These are phyloP conservation scores for Aspergillus chevalieri DNA, from an alignment of 2,329 filamentous ascomycete genomes.

Conservation along the genomic window DNA sequence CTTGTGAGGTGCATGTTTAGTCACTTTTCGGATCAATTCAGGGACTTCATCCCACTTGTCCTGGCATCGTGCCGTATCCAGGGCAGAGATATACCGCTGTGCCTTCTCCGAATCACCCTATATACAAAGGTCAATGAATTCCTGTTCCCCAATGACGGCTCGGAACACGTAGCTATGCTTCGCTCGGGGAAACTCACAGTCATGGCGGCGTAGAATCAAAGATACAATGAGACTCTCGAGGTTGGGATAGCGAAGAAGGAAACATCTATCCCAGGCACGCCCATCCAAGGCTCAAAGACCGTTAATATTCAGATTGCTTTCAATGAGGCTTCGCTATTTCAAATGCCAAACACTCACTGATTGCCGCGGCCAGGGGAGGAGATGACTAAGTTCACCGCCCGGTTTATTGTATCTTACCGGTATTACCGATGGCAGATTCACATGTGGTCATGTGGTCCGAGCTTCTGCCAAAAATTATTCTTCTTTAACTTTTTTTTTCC, in stretches of 20 bases:
- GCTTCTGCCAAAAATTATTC: conserved; percentile 10
- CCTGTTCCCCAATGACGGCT: not conserved
- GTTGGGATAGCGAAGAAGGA: conserved; percentile 8
- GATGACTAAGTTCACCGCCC: conserved; percentile 3
- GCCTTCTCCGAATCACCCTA: conserved; percentile 65
- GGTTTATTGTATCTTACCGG: conserved; percentile 13
- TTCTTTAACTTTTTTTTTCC: conserved; percentile 1
- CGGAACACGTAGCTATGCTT: conserved; percentile 1
- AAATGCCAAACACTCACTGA: conserved; percentile 7
- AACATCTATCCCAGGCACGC: conserved; percentile 11
- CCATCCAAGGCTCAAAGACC: conserved; percentile 14
- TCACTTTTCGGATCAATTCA: conserved; percentile 85
- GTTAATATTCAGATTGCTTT: conserved; percentile 2
- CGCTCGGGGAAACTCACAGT: conserved; percentile 11
- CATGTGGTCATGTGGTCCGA: conserved; percentile 22
- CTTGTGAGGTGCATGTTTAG: conserved; percentile 83
- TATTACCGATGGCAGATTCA: conserved; percentile 8
- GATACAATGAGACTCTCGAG: conserved; percentile 8
- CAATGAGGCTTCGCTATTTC: not conserved
- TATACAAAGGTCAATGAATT: conserved; percentile 12
- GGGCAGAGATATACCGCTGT: conserved; percentile 69
- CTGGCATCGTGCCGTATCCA: conserved; percentile 82
- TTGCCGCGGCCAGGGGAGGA: conserved; percentile 21
- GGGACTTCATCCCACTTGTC: conserved; percentile 81
- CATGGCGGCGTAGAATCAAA: conserved; percentile 12